A percentile compares a stretch with the other conserved stretches of the same genome.
Conservation (phyloP, 805 yeast genomes). For the Lipomyces orientalis region DNA sequence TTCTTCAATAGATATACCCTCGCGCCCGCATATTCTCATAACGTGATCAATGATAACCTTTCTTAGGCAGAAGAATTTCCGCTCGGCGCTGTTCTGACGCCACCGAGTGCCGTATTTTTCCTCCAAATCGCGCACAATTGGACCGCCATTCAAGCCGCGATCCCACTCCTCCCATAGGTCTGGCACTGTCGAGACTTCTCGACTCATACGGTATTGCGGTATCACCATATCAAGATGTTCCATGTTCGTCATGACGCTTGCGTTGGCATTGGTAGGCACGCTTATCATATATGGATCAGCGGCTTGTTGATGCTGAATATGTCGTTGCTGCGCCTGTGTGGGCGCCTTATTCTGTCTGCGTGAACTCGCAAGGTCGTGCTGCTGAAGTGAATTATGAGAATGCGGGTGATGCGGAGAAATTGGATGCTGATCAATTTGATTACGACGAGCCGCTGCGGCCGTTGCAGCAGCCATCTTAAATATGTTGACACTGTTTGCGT, state of each 20-base stretch:
- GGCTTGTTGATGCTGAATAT: conserved; percentile 28
- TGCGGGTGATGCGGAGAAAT: background rate
- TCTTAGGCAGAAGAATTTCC: conserved; percentile 35
- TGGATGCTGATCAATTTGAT: conserved; percentile 8
- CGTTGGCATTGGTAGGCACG: conserved; percentile 8
- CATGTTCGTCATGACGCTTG: conserved; percentile 13
- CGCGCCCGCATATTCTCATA: conserved; percentile 15
- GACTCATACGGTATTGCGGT: conserved; percentile 33
- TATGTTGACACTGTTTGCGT: conserved; percentile 15
- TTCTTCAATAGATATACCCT: conserved; percentile 23
- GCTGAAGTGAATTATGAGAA: conserved; percentile 14
- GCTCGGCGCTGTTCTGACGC: conserved; percentile 31
- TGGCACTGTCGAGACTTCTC: conserved; percentile 30
- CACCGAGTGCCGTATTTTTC: conserved; percentile 33
- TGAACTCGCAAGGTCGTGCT: background rate
- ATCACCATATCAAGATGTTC: background rate
- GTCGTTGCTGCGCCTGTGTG: conserved; percentile 24
- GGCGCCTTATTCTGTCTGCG: conserved; percentile 28
- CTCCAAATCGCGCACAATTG: conserved; percentile 30
- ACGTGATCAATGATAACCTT: conserved; percentile 32
- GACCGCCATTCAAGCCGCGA: conserved; percentile 34
- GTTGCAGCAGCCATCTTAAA: conserved; percentile 21
- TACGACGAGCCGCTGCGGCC: conserved; percentile 7
- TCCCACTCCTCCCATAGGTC: conserved; percentile 36
- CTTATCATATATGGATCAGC: conserved; percentile 22